Evolutionary conservation across 192 early-diverging fungal genomes (phyloP).

Genomic region (Coemansia umbellata): DNA sequence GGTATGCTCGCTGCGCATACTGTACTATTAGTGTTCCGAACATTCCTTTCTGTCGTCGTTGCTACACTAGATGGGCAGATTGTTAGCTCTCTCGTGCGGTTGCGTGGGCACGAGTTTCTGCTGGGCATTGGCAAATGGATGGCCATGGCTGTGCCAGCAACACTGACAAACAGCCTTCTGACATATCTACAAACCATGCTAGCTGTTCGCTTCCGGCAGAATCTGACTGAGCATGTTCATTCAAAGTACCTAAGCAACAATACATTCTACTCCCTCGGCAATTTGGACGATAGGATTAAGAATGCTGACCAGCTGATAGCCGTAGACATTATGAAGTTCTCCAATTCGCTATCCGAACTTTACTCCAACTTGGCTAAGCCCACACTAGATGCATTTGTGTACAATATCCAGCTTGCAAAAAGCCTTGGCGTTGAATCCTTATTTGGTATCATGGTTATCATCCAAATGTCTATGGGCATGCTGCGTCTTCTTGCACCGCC

Average conservation of each 20-base stretch:
- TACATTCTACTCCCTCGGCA: constrained; percentile 92
- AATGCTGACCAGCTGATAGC: constrained; percentile 88
- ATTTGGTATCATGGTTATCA: constrained; percentile 74
- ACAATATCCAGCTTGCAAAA: constrained; percentile 80
- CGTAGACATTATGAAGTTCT: constrained; percentile 90
- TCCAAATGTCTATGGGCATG: constrained; percentile 73
- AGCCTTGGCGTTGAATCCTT: constrained; percentile 84
- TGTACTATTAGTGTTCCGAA: constrained; percentile 81
- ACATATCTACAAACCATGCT: constrained; percentile 74
- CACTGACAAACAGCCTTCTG: constrained; percentile 92
- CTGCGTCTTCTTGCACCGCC: constrained; percentile 86
- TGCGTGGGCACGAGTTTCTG: constrained; percentile 69
- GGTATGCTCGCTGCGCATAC: constrained; percentile 81
- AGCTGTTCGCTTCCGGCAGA: constrained; percentile 75
- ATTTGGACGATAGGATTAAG: constrained; percentile 89
- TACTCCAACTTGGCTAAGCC: constrained; percentile 97
- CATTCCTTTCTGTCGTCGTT: constrained; percentile 86
- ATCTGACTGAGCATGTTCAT: constrained; percentile 86
- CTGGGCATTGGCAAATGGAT: constrained; percentile 87
- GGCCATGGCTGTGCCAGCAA: constrained; percentile 89
- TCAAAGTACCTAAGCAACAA: constrained; percentile 80
- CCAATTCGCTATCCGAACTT: constrained; percentile 75
- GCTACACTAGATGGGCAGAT: constrained; percentile 66
- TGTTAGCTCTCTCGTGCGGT: constrained; percentile 67
- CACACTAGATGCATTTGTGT: constrained; percentile 88